Conservation (phyloP, 129 eudicot species). For the Cynara cardunculus region DNA sequence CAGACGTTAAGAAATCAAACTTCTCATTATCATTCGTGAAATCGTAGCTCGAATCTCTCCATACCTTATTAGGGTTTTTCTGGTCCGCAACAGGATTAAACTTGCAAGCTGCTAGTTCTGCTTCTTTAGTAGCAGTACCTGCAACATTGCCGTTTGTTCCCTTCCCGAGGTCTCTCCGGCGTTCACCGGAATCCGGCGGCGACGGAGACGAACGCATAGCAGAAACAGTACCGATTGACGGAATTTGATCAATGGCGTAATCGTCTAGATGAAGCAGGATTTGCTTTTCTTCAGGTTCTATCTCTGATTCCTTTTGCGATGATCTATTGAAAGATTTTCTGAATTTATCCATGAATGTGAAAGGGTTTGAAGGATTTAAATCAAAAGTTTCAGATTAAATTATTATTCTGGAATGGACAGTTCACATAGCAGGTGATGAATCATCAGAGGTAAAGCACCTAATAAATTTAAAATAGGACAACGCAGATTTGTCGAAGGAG, state of each 20-base stretch:
- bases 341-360: constrained; percentile 18
- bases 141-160: constrained; percentile 23
- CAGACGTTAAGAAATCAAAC: constrained; percentile 25
- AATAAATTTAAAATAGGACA: not conserved
- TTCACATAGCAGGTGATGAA: constrained; percentile 7
- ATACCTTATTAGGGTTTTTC: constrained; percentile 17
- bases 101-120: constrained; percentile 14
- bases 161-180: constrained; percentile 1
- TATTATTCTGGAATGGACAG: not conserved
- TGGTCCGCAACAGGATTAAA: not conserved
- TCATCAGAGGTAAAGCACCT: not conserved
- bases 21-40: constrained; percentile 21
- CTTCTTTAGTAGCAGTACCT: constrained; percentile 3
- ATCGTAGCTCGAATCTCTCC: constrained; percentile 38
- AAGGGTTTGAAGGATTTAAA: not conserved
- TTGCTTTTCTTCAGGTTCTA: constrained; percentile 20
- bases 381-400: not conserved
- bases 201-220: constrained; percentile 20
- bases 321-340: constrained; percentile 20
- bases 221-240: not conserved
- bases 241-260: constrained; percentile 13
- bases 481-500: not conserved
- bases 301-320: constrained; percentile 2
- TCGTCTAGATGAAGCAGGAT: constrained; percentile 12
- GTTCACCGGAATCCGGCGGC: constrained; percentile 20